phyloP scores from a whole-genome alignment of 768 basidiomycete genomes.

The Suillus fuscotomentosus region DNA sequence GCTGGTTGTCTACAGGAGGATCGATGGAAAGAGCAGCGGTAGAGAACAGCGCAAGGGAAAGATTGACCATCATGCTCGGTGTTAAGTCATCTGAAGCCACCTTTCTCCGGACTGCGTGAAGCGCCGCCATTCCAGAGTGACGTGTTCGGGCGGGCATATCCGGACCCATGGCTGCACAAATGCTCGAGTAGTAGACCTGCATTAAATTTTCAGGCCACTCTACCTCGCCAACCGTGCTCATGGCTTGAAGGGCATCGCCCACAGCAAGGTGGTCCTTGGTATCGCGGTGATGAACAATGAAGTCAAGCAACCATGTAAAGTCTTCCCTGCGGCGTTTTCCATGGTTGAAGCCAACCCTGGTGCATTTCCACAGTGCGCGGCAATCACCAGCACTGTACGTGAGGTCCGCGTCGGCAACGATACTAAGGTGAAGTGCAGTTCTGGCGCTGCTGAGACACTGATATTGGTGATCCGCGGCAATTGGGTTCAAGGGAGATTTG shows the following conservation, averaged over 20 bases:
- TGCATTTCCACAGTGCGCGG: background rate
- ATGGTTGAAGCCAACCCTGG: background rate
- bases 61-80: background rate
- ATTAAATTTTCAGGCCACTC: background rate
- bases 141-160: background rate
- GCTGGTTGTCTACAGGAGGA: background rate
- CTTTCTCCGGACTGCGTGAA: background rate
- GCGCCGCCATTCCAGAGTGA: background rate
- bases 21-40: background rate
- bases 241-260: background rate
- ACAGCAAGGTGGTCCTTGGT: constrained; percentile 1
- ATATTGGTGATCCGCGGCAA: background rate
- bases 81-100: background rate
- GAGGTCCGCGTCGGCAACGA: background rate
- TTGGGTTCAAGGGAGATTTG: background rate
- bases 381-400: background rate
- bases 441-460: background rate
- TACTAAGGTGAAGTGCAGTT: background rate
- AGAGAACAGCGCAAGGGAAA: background rate
- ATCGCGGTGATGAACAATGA: background rate
- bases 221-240: background rate
- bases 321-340: background rate
- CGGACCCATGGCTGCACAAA: background rate
- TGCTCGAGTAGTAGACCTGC: background rate
- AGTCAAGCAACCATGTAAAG: background rate